Evolutionary conservation across 2,329 filamentous ascomycete genomes (phyloP), one percentile per base, ranked within the genome.

Genomic region (Colletotrichum tamarilloi): DNA sequence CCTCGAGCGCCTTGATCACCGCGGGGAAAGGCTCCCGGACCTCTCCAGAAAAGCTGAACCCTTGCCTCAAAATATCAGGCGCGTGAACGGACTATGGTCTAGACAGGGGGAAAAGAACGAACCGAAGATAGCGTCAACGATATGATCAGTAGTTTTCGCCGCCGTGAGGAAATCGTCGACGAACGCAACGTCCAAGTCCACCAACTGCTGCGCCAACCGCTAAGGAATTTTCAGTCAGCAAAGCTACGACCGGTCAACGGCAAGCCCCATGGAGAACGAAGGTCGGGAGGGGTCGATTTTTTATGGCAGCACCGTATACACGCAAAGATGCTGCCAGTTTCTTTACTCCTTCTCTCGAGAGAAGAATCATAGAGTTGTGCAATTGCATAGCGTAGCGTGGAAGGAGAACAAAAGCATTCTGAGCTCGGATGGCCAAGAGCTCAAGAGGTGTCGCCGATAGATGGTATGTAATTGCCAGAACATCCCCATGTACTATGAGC

Each of bases 91-190:
- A 38, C 5, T 11, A 24, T 66, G 63, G 55, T 63, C 67, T 7
- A 19, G 35, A 3, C 12, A 28, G 46, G 24, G 9, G 8, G 49
- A 24, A 57, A 8, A 49, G 38, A 57, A n/a, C 84, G 58, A 82
- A 93, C 94, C 95, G 80, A 99, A 99, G 75, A 99, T 94, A 11
- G 97, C 95, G 82, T 99, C 97, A 72, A 99, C 87, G 66, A 99
- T 85, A 76, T 97, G 93, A 80, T 98, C 93, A 2, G 93, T 89
- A 66, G 90, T 87, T 58, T 86, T 83, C 7, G 97, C 81, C 5
- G 94, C 92, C 5, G 84, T 77, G 2, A 87, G 80, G 78, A 98
- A 98, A 81, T 98, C 94, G 19, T 94, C 89, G 19, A 92, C 92
- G 81, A 98, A 98, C 1, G 94, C 94, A 32, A 99, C 87, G 12